Evolutionary conservation across 495 filamentous ascomycete species (phyloP).

Genomic region (Aspergillus bridgeri): DNA sequence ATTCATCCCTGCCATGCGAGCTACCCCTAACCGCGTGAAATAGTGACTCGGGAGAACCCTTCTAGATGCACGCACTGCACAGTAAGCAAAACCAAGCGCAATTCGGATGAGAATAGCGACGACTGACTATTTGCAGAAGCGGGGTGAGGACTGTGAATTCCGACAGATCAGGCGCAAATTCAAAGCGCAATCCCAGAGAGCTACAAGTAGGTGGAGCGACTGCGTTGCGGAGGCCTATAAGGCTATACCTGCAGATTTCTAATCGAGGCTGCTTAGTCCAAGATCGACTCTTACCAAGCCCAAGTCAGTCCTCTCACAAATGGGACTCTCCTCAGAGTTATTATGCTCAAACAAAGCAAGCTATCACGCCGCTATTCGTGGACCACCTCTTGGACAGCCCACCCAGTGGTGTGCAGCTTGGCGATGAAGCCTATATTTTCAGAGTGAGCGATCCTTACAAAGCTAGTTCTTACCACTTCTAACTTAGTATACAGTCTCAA

Average conservation of each 20-base stretch:
- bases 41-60: neutral
- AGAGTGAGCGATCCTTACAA: neutral
- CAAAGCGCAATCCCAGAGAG: neutral
- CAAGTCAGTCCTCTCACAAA: neutral
- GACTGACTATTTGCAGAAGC: conserved; percentile 1
- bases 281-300: neutral
- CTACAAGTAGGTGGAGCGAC: neutral
- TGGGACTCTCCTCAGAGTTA: neutral
- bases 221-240: neutral
- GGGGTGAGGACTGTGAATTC: conserved; percentile 4
- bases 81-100: neutral
- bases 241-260: neutral
- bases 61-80: conserved; percentile 2
- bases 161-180: neutral
- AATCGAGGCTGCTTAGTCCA: neutral
- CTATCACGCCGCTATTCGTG: neutral
- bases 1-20: neutral
- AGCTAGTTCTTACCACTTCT: neutral
- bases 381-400: conserved; percentile 8
- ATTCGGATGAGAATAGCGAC: neutral
- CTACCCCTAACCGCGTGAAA: neutral
- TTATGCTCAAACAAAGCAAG: neutral
- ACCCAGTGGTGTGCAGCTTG: neutral
- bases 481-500: neutral
- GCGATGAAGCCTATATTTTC: neutral